Evolutionary conservation across 2,329 filamentous ascomycete genomes (phyloP).

Genomic region (Fonsecaea erecta): DNA sequence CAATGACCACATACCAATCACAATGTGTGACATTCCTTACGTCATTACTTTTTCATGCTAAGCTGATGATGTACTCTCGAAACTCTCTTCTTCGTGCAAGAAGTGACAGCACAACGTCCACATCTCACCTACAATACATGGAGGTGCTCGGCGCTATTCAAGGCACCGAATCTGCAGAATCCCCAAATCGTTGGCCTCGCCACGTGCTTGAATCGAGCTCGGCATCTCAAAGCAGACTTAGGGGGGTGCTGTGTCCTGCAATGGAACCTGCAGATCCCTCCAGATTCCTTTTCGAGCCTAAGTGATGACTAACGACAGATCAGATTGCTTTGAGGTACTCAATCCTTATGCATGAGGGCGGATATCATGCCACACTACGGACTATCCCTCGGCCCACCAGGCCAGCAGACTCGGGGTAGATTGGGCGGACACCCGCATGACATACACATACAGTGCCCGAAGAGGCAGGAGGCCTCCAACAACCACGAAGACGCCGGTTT

Average conservation of each 20-base stretch:
- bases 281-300: background rate
- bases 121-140: background rate
- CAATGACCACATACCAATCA: slow-evolving; percentile 1
- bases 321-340: background rate
- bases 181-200: background rate
- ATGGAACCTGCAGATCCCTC: background rate
- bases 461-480: background rate
- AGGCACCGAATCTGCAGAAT: background rate
- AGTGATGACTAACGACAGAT: background rate
- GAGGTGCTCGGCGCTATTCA: background rate
- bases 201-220: background rate
- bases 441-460: background rate
- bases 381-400: background rate
- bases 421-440: background rate
- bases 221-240: background rate
- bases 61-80: background rate
- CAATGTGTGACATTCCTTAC: background rate
- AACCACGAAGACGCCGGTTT: background rate
- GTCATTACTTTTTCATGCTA: background rate
- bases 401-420: background rate
- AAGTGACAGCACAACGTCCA: background rate
- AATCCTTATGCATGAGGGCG: background rate
- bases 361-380: background rate
- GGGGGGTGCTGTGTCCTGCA: background rate
- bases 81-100: background rate